Evolutionary conservation across 768 basidiomycete genomes (phyloP).

Genomic region (Russula olivacea): DNA sequence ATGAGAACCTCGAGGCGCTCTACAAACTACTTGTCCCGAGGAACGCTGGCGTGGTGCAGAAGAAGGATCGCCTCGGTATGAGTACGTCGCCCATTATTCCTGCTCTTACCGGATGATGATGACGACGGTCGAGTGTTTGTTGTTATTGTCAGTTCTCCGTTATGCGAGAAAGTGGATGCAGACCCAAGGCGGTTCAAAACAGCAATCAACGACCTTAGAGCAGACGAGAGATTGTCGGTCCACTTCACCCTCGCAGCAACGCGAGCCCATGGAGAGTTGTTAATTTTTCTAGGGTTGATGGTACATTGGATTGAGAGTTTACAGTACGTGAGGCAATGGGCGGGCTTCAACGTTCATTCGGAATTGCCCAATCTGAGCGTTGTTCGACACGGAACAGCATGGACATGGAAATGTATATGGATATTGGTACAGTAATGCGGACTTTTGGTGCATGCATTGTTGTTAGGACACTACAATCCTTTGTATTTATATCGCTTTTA

Average conservation of each 20-base stretch:
- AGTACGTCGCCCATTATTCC: neutral
- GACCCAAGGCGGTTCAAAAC: neutral
- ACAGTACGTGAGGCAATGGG: neutral
- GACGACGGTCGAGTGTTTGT: neutral
- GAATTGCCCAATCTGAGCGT: neutral
- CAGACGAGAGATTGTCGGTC: neutral
- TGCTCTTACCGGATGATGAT: neutral
- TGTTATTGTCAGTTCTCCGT: neutral
- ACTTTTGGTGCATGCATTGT: neutral
- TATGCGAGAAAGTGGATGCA: neutral
- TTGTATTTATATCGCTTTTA: neutral
- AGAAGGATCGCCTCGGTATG: constrained; percentile 11
- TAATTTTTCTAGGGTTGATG: neutral
- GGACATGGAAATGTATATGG: neutral
- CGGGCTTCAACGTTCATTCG: neutral
- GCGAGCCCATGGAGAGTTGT: neutral
- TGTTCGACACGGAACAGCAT: neutral
- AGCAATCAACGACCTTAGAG: no score
- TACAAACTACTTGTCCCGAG: neutral
- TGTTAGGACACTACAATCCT: neutral
- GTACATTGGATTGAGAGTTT: neutral
- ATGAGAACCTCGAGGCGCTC: neutral
- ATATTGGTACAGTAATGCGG: neutral
- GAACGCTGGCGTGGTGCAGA: neutral
- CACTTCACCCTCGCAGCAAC: neutral